Percentiles rank a stretch among this genome's conserved stretches.
These are phyloP conservation scores for Erodium maritimum DNA, from an alignment of 345 rosid genomes.

Conservation along the genomic window DNA sequence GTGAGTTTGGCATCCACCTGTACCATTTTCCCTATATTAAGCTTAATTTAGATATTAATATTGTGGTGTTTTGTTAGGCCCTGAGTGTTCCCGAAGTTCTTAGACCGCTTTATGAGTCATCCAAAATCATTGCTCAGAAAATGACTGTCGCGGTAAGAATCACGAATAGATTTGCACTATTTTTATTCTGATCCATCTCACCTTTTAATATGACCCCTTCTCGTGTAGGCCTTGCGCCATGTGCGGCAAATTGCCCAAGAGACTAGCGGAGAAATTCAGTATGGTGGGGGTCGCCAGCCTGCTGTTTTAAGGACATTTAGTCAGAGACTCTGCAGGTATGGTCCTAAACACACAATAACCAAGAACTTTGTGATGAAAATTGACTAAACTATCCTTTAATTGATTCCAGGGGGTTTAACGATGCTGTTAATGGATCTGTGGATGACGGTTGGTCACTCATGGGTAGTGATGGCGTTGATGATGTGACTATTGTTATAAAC, in stretches of 20 bases:
- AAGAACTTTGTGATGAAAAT: background rate
- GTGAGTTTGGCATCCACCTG: slow-evolving; percentile 29
- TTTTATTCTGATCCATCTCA: background rate
- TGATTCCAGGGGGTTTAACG: slow-evolving; percentile 75
- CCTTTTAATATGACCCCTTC: background rate
- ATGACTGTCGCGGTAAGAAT: slow-evolving; percentile 72
- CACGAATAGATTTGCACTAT: too few species aligned
- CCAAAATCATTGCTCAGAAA: slow-evolving; percentile 91
- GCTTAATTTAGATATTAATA: background rate
- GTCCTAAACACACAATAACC: background rate
- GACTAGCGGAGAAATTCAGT: slow-evolving; percentile 85
- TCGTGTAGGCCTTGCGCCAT: slow-evolving; percentile 66
- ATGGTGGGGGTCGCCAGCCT: slow-evolving; percentile 90
- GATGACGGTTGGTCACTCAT: slow-evolving; percentile 95
- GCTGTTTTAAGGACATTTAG: slow-evolving; percentile 90
- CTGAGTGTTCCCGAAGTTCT: slow-evolving; percentile 93
- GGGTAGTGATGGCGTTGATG: slow-evolving; percentile 74
- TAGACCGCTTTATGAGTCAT: slow-evolving; percentile 89
- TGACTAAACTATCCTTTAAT: background rate
- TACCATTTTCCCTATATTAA: background rate
- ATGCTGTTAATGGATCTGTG: slow-evolving; percentile 79
- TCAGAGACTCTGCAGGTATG: slow-evolving; percentile 76
- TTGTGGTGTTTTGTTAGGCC: slow-evolving; percentile 26
- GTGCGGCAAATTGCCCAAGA: slow-evolving; percentile 87
- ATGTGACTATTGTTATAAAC: slow-evolving; percentile 68